These are phyloP conservation scores for Lachnellula hyalina DNA, from an alignment of 2,329 filamentous ascomycete genomes.

Conservation along the genomic window DNA sequence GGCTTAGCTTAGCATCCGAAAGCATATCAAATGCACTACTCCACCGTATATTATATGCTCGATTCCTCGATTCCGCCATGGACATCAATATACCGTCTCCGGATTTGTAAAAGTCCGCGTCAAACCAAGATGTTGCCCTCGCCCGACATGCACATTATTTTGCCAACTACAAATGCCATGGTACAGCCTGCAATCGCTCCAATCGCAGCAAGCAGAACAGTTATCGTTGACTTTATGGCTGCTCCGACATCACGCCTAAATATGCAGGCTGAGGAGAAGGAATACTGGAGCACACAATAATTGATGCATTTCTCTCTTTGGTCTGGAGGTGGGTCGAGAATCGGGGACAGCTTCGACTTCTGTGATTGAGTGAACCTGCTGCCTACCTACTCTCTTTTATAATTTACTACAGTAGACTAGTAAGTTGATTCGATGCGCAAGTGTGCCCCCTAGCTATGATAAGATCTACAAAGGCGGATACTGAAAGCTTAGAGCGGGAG, in stretches of 20 bases:
- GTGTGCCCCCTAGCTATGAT: too few relatives aligned
- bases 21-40: constrained; percentile 9
- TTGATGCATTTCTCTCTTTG: background rate
- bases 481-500: too few relatives aligned
- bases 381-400: too few relatives aligned
- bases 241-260: constrained; percentile 16
- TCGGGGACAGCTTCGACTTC: background rate
- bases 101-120: constrained; percentile 6
- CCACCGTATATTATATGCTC: constrained; percentile 2
- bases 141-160: constrained; percentile 8
- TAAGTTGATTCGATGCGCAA: too few relatives aligned
- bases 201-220: background rate
- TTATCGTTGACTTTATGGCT: constrained; percentile 2
- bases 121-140: background rate
- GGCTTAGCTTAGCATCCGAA: constrained; percentile 8
- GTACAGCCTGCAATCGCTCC: constrained; percentile 10
- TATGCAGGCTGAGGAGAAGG: constrained; percentile 13
- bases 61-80: constrained; percentile 1
- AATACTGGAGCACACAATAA: background rate
- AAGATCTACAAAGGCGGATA: too few relatives aligned
- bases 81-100: constrained; percentile 1
- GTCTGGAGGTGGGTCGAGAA: background rate
- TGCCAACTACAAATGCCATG: constrained; percentile 8
- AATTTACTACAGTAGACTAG: too few relatives aligned
- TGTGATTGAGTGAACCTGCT: background rate